These are phyloP conservation scores for Ustilago shanxiensis DNA, from an alignment of 1,284 basidiomycete genomes.

Conservation along the genomic window DNA sequence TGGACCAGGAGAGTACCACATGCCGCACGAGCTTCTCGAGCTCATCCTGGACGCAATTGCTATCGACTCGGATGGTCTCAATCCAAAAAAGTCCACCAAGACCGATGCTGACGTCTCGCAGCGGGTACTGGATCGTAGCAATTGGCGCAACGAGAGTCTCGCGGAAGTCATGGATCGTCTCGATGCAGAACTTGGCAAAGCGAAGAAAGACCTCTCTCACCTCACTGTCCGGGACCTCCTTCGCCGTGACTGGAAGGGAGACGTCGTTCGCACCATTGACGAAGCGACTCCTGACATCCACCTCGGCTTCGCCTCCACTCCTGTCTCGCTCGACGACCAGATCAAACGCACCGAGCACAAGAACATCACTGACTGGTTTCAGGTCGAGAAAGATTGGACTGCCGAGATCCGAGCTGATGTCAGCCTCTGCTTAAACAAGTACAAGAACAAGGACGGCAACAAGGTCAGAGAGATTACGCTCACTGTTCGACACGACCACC, in stretches of 20 bases:
- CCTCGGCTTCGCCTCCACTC: conserved; percentile 69
- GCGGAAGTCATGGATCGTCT: conserved; percentile 61
- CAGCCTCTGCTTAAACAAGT: conserved; percentile 55
- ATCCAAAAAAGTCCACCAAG: conserved; percentile 44
- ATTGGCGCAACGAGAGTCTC: conserved; percentile 49
- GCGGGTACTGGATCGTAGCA: conserved; percentile 44
- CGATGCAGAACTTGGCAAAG: conserved; percentile 58
- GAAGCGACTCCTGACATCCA: conserved; percentile 60
- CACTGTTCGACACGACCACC: conserved; percentile 49
- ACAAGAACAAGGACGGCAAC: conserved; percentile 29
- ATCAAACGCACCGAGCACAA: conserved; percentile 60
- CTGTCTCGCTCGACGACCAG: conserved; percentile 68
- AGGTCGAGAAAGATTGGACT: conserved; percentile 57
- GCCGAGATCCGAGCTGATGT: conserved; percentile 60
- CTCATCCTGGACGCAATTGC: conserved; percentile 64
- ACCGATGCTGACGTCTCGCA: conserved; percentile 34
- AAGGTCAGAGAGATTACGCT: conserved; percentile 59
- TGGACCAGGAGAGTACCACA: conserved; percentile 55
- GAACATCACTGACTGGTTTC: conserved; percentile 65
- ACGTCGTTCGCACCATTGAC: conserved; percentile 61
- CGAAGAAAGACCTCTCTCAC: conserved; percentile 65
- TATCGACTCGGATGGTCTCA: conserved; percentile 62
- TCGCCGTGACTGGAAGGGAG: conserved; percentile 70
- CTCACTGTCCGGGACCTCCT: conserved; percentile 67
- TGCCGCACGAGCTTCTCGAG: conserved; percentile 65